These are phyloP conservation scores for Coniferiporia sulphurascens DNA, from an alignment of 1,284 basidiomycete genomes.

Conservation along the genomic window DNA sequence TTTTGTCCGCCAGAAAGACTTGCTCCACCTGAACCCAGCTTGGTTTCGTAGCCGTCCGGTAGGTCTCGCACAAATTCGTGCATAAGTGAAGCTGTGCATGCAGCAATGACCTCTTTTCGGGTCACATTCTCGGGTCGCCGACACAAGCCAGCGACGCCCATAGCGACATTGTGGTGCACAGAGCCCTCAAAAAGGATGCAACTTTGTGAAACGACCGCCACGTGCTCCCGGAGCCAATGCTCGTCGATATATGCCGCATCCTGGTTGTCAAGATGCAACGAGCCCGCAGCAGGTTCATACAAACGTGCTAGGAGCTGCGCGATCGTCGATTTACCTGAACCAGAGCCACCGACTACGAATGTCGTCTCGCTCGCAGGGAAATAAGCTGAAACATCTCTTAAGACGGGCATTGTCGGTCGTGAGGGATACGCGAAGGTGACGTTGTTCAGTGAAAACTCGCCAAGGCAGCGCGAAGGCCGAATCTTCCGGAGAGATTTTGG, in stretches of 20 bases:
- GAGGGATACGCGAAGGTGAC: constrained; percentile 88
- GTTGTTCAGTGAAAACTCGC: constrained; percentile 75
- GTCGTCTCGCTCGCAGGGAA: constrained; percentile 85
- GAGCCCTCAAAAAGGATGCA: constrained; percentile 78
- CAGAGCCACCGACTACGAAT: constrained; percentile 89
- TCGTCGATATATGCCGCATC: constrained; percentile 72
- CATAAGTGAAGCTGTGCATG: constrained; percentile 82
- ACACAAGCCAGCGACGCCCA: constrained; percentile 56
- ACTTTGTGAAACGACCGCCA: constrained; percentile 78
- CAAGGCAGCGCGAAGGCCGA: constrained; percentile 52
- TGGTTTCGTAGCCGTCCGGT: constrained; percentile 86
- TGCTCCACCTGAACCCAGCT: constrained; percentile 69
- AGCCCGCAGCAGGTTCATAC: constrained; percentile 62
- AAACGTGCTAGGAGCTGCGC: constrained; percentile 78
- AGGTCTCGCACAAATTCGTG: constrained; percentile 84
- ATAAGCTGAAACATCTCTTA: constrained; percentile 65
- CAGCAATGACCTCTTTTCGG: constrained; percentile 70
- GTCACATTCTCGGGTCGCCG: constrained; percentile 45
- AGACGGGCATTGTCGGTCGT: constrained; percentile 57
- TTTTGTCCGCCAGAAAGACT: constrained; percentile 90
- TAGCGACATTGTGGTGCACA: constrained; percentile 86
- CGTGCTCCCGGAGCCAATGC: constrained; percentile 65
- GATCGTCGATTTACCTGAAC: constrained; percentile 91
- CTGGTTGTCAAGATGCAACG: constrained; percentile 80
- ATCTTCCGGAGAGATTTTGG: constrained; percentile 49